Percentiles rank a stretch among this genome's conserved stretches.
Evolutionary conservation across 129 eudicot species (phyloP).

Genomic region (Tagetes patula): DNA sequence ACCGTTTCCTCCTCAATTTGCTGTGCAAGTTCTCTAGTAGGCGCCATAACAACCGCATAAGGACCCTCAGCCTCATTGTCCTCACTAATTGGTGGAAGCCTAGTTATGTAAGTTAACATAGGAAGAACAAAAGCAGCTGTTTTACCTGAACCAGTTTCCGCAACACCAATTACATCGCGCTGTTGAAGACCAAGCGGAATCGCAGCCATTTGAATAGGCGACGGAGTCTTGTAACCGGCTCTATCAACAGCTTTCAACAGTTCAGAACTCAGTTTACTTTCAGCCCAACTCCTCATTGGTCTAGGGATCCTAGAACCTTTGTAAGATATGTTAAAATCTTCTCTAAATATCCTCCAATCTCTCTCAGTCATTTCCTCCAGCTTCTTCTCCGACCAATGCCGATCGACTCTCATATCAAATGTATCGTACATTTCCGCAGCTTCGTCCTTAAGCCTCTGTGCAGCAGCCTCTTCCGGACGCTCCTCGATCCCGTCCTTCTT

Average conservation of each 20-base stretch:
- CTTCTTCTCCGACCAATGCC: slow-evolving; percentile 66
- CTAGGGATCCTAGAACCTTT: slow-evolving; percentile 56
- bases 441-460: slow-evolving; percentile 51
- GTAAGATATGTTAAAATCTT: slow-evolving; percentile 54
- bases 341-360: slow-evolving; percentile 66
- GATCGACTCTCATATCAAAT: slow-evolving; percentile 56
- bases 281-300: slow-evolving; percentile 64
- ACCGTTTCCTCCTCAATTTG: slow-evolving; percentile 66
- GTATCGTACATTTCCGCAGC: slow-evolving; percentile 54
- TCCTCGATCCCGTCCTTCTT: slow-evolving; percentile 61
- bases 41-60: slow-evolving; percentile 67
- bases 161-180: slow-evolving; percentile 57
- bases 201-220: slow-evolving; percentile 67
- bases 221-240: slow-evolving; percentile 53
- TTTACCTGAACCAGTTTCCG: slow-evolving; percentile 65
- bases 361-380: slow-evolving; percentile 64
- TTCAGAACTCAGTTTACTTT: slow-evolving; percentile 45
- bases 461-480: slow-evolving; percentile 50
- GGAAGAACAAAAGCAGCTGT: slow-evolving; percentile 69
- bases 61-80: slow-evolving; percentile 68
- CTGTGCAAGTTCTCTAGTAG: slow-evolving; percentile 58
- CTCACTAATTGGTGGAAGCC: slow-evolving; percentile 57
- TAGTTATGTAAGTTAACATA: slow-evolving; percentile 56
- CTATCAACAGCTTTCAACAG: slow-evolving; percentile 59
- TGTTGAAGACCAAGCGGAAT: slow-evolving; percentile 63